Evolutionary conservation across 2,329 filamentous ascomycete species (phyloP).

Genomic region (Penicillium sp.): DNA sequence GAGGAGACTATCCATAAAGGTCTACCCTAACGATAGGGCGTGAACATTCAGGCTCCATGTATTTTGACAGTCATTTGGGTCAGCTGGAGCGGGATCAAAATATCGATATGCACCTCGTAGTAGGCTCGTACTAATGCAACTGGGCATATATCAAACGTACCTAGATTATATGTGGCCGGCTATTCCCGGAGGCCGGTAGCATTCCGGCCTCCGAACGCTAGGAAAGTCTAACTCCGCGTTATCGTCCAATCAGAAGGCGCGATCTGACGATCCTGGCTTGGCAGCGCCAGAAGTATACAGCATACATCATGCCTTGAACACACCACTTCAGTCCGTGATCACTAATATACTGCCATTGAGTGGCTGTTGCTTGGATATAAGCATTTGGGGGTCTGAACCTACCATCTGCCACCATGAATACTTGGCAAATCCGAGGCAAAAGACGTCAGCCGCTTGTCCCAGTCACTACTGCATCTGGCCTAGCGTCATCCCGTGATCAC

Average conservation of each 20-base stretch:
- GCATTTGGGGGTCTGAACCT: not conserved
- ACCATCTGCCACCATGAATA: not conserved
- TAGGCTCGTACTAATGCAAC: not conserved
- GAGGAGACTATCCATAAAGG: no score
- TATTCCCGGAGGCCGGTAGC: constrained; percentile 42
- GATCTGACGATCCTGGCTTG: constrained; percentile 18
- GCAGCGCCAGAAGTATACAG: constrained; percentile 23
- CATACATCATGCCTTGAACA: constrained; percentile 17
- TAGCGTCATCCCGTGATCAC: constrained; percentile 32
- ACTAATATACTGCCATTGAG: not conserved
- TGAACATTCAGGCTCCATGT: no score
- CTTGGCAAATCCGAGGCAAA: not conserved
- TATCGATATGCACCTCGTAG: not conserved
- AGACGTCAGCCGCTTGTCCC: not conserved
- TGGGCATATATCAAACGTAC: not conserved
- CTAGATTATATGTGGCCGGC: constrained; percentile 21
- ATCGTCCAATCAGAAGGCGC: constrained; percentile 23
- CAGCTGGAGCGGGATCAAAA: no score
- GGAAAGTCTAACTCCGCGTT: constrained; percentile 23
- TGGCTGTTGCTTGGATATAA: not conserved
- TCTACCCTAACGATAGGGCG: no score
- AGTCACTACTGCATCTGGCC: constrained; percentile 19
- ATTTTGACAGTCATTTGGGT: no score
- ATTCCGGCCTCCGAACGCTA: constrained; percentile 44
- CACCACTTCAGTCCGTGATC: constrained; percentile 3